Evolutionary conservation across 108 stramenopile species (phyloP).

Genomic region (Craspedostauros australis): DNA sequence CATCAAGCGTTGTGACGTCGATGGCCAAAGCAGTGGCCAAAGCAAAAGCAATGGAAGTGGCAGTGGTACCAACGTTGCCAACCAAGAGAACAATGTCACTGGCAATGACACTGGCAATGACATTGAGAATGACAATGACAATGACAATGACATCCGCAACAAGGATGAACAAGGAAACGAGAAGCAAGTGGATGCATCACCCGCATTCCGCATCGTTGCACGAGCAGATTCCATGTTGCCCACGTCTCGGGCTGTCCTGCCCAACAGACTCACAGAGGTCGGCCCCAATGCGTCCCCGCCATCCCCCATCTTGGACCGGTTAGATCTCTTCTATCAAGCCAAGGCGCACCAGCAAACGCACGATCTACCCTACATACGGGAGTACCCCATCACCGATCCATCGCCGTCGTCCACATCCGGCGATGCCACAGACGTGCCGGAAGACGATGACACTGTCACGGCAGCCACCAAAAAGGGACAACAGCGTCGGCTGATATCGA

Average conservation of each 20-base stretch:
- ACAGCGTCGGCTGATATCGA: not conserved
- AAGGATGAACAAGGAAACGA: not conserved
- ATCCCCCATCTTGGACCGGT: not conserved
- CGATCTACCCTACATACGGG: not conserved
- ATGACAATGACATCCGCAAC: not conserved
- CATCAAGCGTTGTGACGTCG: too few species aligned
- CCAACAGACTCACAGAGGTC: not conserved
- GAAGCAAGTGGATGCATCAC: not conserved
- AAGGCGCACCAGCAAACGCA: not conserved
- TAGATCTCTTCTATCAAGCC: not conserved
- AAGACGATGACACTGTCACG: not conserved
- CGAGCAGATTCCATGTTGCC: slow-evolving; percentile 10
- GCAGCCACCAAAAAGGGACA: not conserved
- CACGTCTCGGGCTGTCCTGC: slow-evolving; percentile 11
- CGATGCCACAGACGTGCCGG: not conserved
- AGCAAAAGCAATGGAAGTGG: too few species aligned
- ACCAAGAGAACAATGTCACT: too few species aligned
- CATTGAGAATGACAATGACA: not conserved
- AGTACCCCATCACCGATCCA: too few species aligned
- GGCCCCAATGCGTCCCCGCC: not conserved
- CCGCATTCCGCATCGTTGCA: slow-evolving; percentile 19
- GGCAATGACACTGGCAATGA: not conserved
- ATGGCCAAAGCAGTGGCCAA: too few species aligned
- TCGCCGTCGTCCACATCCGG: too few species aligned
- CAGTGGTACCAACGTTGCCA: too few species aligned